A percentile compares a stretch with the other conserved stretches of the same genome.
These are phyloP conservation scores for Canavalia gladiata DNA, from an alignment of 306 rosid species.

Conservation along the genomic window DNA sequence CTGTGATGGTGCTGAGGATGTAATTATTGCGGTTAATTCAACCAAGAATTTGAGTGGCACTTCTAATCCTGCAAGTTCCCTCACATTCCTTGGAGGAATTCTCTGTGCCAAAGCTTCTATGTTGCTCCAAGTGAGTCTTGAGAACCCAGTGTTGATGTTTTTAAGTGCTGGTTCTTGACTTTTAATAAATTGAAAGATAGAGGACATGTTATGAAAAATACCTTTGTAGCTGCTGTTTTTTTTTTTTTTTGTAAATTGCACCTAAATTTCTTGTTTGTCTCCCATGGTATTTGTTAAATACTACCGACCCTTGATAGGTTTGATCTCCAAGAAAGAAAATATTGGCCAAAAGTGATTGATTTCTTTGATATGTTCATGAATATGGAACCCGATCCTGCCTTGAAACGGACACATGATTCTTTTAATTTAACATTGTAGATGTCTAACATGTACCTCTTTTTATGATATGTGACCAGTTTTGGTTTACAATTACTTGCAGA, in stretches of 20 bases:
- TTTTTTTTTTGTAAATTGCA: neutral
- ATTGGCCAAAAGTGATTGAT: neutral
- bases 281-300: neutral
- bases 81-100: slow-evolving; percentile 85
- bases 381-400: slow-evolving; percentile 6
- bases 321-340: neutral
- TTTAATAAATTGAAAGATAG: neutral
- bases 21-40: slow-evolving; percentile 82
- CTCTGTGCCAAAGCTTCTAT: slow-evolving; percentile 98
- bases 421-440: neutral
- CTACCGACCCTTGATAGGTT: neutral
- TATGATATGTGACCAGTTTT: slow-evolving; percentile 12
- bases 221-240: neutral
- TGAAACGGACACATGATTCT: neutral
- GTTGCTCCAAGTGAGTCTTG: slow-evolving; percentile 86
- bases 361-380: neutral
- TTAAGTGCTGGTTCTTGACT: neutral
- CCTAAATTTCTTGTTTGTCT: neutral
- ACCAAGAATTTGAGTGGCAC: slow-evolving; percentile 72
- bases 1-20: slow-evolving; percentile 92
- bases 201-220: neutral
- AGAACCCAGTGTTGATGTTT: slow-evolving; percentile 17
- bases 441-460: neutral
- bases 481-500: slow-evolving; percentile 60
- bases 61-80: slow-evolving; percentile 76